These are phyloP conservation scores for Helminthosporium solani DNA, from an alignment of 2,329 filamentous ascomycete genomes.

Conservation along the genomic window DNA sequence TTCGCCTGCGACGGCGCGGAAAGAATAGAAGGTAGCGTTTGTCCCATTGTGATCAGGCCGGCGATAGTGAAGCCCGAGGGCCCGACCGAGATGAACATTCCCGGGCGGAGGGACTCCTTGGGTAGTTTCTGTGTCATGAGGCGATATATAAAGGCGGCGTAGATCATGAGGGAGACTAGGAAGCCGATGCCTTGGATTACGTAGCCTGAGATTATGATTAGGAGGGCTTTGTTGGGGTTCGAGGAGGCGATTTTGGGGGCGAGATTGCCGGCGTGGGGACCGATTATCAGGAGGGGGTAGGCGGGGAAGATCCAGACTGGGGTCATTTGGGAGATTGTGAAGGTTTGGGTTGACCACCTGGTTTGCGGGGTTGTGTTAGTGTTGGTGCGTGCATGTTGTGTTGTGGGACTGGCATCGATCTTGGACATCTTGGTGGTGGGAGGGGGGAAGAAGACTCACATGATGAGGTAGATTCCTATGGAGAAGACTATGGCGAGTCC, in stretches of 20 bases:
- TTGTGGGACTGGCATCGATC: too few relatives aligned
- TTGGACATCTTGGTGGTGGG: too few relatives aligned
- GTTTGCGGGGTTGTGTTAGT: too few relatives aligned
- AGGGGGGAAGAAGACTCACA: constrained; percentile 50
- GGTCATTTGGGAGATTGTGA: constrained; percentile 80
- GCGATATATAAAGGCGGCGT: constrained; percentile 79
- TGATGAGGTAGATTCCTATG: constrained; percentile 70
- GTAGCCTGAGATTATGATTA: constrained; percentile 60
- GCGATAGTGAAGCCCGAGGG: constrained; percentile 70
- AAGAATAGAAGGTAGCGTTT: constrained; percentile 51
- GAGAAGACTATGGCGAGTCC: constrained; percentile 67
- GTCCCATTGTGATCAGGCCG: constrained; percentile 60
- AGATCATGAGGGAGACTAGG: constrained; percentile 73
- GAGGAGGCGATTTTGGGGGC: constrained; percentile 48
- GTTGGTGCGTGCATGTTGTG: too few relatives aligned
- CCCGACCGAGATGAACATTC: constrained; percentile 83
- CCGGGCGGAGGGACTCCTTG: constrained; percentile 71
- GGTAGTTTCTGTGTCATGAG: constrained; percentile 87
- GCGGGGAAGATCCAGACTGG: constrained; percentile 86
- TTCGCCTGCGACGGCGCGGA: constrained; percentile 34
- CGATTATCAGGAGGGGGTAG: constrained; percentile 76
- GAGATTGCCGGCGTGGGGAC: constrained; percentile 67
- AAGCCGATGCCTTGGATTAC: constrained; percentile 66
- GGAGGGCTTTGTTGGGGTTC: constrained; percentile 43
- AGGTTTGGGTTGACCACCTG: constrained; percentile 65